These are phyloP conservation scores for Parastagonospora nodorum DNA, from an alignment of 2,329 filamentous ascomycete species.

Conservation along the genomic window DNA sequence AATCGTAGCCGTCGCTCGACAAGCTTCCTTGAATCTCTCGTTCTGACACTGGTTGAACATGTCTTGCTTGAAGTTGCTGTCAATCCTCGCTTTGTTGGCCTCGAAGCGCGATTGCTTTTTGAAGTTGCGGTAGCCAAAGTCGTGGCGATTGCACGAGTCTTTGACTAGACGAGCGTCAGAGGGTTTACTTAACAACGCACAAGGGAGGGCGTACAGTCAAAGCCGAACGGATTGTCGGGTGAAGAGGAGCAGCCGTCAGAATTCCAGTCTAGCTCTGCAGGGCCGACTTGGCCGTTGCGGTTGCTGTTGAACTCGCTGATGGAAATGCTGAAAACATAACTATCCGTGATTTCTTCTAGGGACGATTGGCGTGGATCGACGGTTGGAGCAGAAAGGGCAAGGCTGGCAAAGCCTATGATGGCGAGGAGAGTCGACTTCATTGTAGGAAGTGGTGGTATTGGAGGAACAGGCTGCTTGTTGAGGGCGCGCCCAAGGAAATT, in stretches of 20 bases:
- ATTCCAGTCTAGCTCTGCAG: slow-evolving; percentile 44
- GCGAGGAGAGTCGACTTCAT: slow-evolving; percentile 1
- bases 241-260: slow-evolving; percentile 44
- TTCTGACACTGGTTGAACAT: slow-evolving; percentile 38
- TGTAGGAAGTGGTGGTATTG: not conserved
- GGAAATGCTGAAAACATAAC: slow-evolving; percentile 52
- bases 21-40: slow-evolving; percentile 20
- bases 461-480: not conserved
- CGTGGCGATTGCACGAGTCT: slow-evolving; percentile 54
- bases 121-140: slow-evolving; percentile 61
- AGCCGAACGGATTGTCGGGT: slow-evolving; percentile 41
- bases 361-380: slow-evolving; percentile 3
- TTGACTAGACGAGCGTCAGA: slow-evolving; percentile 14
- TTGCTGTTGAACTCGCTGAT: slow-evolving; percentile 51
- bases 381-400: slow-evolving; percentile 1
- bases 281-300: slow-evolving; percentile 49
- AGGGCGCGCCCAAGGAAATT: not conserved
- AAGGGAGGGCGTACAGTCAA: slow-evolving; percentile 24
- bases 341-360: slow-evolving; percentile 45
- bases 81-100: slow-evolving; percentile 45
- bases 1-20: slow-evolving; percentile 34
- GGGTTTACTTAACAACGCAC: not conserved
- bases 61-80: slow-evolving; percentile 55
- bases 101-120: slow-evolving; percentile 56
- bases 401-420: not conserved